Evolutionary conservation across 805 yeast species (phyloP), one percentile per base, ranked within the genome.

Genomic region (Komagataella phaffii): DNA sequence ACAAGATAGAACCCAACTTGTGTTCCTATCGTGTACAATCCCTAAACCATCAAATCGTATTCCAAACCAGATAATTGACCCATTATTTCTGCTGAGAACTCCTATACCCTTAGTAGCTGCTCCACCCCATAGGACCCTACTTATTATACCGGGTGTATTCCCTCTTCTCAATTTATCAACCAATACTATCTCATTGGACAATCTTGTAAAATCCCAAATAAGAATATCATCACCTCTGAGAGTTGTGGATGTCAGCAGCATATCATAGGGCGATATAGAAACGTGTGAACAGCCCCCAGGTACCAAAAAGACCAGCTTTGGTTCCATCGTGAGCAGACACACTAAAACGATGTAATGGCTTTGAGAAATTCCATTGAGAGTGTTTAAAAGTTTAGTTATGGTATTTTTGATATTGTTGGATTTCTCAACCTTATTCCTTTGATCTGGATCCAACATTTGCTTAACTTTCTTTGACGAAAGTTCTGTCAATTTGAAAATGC

Each of bases 61-160:
- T 51, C 72, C 72, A 60, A 76, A 83, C 74, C 83, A 80, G 58
- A 83, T 88, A 17, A 83, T 63, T 1, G 85, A 74, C 0, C 88
- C 88, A 12, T 76, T 69, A 3, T 70, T 62, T 51, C 69, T 67
- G 23, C 83, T 81, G 17, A 80, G 68, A 46, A 81, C 65, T 0
- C 81, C 77, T 54, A 81, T 58, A 10, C 69, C 68, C 3, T 58
- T 54, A 48, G 75, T 73, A 49, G 69, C 69, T 6, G 66, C 63
- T 44, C 70, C n/a, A n/a, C n/a, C 71, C 88, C 89, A 83, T 23
- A 73, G 59, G 3, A 82, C 63, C 17, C 75, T 71, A 40, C 68
- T 66, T 19, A 82, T 72, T 1, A 69, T 60, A 0, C 85, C 78
- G 6, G 80, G 72, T 1, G 86, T 81, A 57, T 78, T 80, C 1